These are phyloP conservation scores for Solanum microdontum DNA, from an alignment of 257 asterid species.

Conservation along the genomic window DNA sequence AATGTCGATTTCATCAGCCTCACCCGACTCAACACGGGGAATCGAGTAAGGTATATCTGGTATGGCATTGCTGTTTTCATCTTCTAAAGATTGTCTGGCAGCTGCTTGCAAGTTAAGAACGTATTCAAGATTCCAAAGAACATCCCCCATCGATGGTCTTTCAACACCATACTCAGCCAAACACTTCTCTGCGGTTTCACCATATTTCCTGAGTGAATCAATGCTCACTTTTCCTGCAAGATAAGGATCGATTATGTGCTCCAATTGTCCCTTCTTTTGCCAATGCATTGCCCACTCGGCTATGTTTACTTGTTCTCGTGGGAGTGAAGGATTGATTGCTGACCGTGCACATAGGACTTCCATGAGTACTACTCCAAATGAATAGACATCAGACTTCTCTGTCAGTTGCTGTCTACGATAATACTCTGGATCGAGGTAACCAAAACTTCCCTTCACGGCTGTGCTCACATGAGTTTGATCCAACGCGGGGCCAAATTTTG, in stretches of 20 bases:
- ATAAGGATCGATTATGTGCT: slow-evolving; percentile 17
- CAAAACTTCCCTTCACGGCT: slow-evolving; percentile 22
- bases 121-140: slow-evolving; percentile 23
- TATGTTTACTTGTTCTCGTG: slow-evolving; percentile 20
- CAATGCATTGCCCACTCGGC: slow-evolving; percentile 31
- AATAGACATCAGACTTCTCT: slow-evolving; percentile 26
- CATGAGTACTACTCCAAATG: slow-evolving; percentile 25
- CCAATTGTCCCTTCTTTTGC: slow-evolving; percentile 22
- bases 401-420: slow-evolving; percentile 21
- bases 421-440: slow-evolving; percentile 26
- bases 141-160: slow-evolving; percentile 32
- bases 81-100: slow-evolving; percentile 3
- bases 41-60: slow-evolving; percentile 15
- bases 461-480: slow-evolving; percentile 23
- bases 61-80: slow-evolving; percentile 6
- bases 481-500: slow-evolving; percentile 17
- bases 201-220: slow-evolving; percentile 15
- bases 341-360: slow-evolving; percentile 26
- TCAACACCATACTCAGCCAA: slow-evolving; percentile 22
- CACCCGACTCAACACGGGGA: not conserved
- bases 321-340: slow-evolving; percentile 20
- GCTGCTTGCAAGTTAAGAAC: slow-evolving; percentile 23
- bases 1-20: slow-evolving; percentile 6
- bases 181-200: slow-evolving; percentile 25
- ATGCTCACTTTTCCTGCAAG: slow-evolving; percentile 2